Conservation (phyloP, 345 rosid genomes). For the Gossypium australe region DNA sequence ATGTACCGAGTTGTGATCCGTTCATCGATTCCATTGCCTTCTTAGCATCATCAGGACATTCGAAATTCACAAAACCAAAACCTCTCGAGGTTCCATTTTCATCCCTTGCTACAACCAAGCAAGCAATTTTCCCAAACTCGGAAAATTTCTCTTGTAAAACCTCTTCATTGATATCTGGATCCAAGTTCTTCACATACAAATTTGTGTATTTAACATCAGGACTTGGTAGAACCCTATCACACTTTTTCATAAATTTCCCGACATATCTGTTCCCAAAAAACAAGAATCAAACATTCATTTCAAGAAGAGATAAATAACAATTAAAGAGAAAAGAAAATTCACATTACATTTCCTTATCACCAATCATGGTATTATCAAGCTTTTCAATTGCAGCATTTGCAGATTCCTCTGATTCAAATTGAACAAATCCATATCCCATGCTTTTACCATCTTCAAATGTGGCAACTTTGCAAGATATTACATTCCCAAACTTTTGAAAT, state of each 20-base stretch:
- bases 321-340: neutral
- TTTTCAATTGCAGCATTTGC: constrained; percentile 66
- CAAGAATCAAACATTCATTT: neutral
- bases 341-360: constrained; percentile 45
- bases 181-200: constrained; percentile 63
- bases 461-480: constrained; percentile 63
- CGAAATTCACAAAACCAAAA: constrained; percentile 62
- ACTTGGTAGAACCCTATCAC: constrained; percentile 42
- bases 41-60: constrained; percentile 54
- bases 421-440: constrained; percentile 69
- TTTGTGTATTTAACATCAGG: constrained; percentile 56
- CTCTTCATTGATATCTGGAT: constrained; percentile 48
- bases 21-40: constrained; percentile 49
- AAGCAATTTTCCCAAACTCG: constrained; percentile 53
- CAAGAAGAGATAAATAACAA: neutral
- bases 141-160: constrained; percentile 45
- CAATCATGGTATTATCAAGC: constrained; percentile 36
- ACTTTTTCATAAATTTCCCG: constrained; percentile 50
- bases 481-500: constrained; percentile 48
- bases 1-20: constrained; percentile 51
- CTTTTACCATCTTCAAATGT: constrained; percentile 57
- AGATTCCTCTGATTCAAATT: constrained; percentile 49
- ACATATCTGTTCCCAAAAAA: constrained; percentile 39
- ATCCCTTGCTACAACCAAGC: constrained; percentile 43
- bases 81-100: constrained; percentile 48